Evolutionary conservation across 78 protist genomes (phyloP).

Genomic region (Paulinella micropora): DNA sequence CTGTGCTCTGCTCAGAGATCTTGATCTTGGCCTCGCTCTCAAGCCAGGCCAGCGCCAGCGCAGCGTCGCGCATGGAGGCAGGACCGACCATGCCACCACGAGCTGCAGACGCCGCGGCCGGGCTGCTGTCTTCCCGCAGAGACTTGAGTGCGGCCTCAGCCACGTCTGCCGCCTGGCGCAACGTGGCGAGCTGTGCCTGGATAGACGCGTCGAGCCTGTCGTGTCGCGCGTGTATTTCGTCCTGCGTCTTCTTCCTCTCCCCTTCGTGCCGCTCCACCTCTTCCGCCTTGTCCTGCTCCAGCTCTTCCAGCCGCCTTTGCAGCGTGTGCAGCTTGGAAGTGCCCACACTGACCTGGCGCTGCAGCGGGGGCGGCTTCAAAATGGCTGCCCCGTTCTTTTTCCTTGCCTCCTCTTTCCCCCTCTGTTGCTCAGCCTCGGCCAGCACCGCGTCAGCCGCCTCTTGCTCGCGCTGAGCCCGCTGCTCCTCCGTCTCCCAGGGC

Average conservation of each 20-base stretch:
- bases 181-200: background rate
- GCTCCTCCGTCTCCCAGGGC: background rate
- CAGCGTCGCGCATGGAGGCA: background rate
- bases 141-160: too few relatives aligned
- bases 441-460: too few relatives aligned
- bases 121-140: too few relatives aligned
- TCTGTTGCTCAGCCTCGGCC: background rate
- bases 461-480: too few relatives aligned
- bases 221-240: background rate
- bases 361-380: background rate
- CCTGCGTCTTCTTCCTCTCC: background rate
- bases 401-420: background rate
- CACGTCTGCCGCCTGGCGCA: too few relatives aligned
- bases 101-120: too few relatives aligned
- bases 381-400: background rate
- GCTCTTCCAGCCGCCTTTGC: background rate
- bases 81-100: background rate
- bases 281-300: background rate
- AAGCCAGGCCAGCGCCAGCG: constrained; percentile 1
- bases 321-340: background rate
- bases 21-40: background rate
- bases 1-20: background rate
- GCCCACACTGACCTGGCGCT: background rate
- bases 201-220: background rate
- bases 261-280: background rate